A percentile compares a stretch with the other conserved stretches of the same genome.
These are phyloP conservation scores for Halophytophthora batemanensis DNA, from an alignment of 352 stramenopile species.

Conservation along the genomic window DNA sequence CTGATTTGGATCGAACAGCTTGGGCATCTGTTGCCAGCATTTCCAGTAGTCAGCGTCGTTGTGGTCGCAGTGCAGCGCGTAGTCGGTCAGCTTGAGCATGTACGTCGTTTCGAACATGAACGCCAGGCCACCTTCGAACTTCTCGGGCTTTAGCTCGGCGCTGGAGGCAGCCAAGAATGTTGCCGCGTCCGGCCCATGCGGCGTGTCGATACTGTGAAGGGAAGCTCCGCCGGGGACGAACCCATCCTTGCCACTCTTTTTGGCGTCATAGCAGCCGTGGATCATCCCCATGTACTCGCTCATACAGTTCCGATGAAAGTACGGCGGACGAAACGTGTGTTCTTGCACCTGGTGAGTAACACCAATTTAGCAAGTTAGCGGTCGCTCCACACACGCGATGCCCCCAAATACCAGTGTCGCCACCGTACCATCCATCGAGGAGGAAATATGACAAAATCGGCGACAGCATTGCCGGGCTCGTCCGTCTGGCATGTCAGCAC, in stretches of 20 bases:
- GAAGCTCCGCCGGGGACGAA: constrained; percentile 91
- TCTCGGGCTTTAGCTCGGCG: constrained; percentile 75
- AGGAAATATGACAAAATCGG: constrained; percentile 98
- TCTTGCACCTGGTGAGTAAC: constrained; percentile 55
- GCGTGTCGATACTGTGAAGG: constrained; percentile 87
- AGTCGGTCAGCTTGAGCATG: constrained; percentile 87
- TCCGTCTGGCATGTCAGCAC: constrained; percentile 94
- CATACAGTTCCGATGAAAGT: constrained; percentile 97
- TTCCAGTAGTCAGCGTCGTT: constrained; percentile 91
- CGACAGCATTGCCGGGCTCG: constrained; percentile 91
- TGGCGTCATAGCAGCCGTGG: constrained; percentile 95
- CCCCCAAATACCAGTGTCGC: constrained; percentile 3
- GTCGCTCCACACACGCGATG: background rate
- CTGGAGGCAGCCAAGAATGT: constrained; percentile 91
- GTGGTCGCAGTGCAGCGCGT: constrained; percentile 83
- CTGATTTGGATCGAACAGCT: constrained; percentile 73
- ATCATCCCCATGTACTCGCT: constrained; percentile 98
- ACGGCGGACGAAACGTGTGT: constrained; percentile 92
- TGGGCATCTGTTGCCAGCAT: constrained; percentile 93
- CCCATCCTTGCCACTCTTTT: constrained; percentile 83
- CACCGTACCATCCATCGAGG: constrained; percentile 90
- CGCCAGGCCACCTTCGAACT: constrained; percentile 91
- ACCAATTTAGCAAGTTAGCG: constrained; percentile 3
- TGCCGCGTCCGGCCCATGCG: constrained; percentile 92
- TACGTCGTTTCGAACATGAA: constrained; percentile 98